A percentile compares a stretch with the other conserved stretches of the same genome.
phyloP scores from a whole-genome alignment of 257 asterid genomes.

The Ilex aquifolium region DNA sequence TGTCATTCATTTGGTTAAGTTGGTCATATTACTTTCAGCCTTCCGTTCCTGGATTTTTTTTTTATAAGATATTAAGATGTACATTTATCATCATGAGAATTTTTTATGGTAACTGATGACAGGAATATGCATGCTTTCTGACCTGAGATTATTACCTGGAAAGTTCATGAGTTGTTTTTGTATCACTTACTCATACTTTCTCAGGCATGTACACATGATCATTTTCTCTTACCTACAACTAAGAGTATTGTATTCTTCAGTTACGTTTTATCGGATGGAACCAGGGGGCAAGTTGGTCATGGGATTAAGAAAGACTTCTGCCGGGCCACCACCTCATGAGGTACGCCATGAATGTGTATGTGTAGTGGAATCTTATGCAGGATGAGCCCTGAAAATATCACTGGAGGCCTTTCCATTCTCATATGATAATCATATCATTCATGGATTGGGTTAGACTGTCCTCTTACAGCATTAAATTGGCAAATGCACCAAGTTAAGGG shows the following conservation, averaged over 20 bases:
- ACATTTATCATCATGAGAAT: background rate
- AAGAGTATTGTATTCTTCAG: conserved; percentile 22
- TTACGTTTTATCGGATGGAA: conserved; percentile 59
- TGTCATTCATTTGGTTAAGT: background rate
- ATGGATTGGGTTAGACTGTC: too few relatives aligned
- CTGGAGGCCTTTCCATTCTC: too few relatives aligned
- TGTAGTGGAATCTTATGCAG: too few relatives aligned
- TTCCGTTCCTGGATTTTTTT: background rate
- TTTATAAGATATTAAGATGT: too few relatives aligned
- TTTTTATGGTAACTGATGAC: background rate
- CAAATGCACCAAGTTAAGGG: too few relatives aligned
- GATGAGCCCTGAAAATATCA: too few relatives aligned
- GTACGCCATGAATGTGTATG: background rate
- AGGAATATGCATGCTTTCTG: background rate
- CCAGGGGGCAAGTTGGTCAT: conserved; percentile 58
- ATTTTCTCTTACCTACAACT: background rate
- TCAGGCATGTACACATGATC: background rate
- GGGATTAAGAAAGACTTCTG: conserved; percentile 50
- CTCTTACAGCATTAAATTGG: too few relatives aligned
- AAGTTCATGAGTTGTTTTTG: background rate
- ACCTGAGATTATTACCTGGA: background rate
- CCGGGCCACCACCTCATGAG: background rate
- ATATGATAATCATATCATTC: too few relatives aligned
- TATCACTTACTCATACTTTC: background rate
- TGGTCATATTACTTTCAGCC: background rate